Percentiles rank a stretch among this genome's conserved stretches.
Conservation (phyloP, 164 flowering plant genomes). For the Paratinospora sagittata region DNA sequence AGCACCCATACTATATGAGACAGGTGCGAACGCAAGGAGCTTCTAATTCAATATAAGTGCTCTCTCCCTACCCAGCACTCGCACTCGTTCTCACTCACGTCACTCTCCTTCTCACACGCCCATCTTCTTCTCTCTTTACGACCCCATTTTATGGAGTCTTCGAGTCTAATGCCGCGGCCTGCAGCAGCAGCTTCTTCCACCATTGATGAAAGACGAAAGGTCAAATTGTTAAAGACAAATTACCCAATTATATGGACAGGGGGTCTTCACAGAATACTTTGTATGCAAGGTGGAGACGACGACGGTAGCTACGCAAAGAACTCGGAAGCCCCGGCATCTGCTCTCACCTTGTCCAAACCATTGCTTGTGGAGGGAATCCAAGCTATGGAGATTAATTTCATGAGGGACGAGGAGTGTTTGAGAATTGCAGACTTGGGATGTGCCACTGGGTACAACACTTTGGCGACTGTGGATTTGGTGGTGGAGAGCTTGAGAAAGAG, state of each 20-base stretch:
- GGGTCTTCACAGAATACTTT: slow-evolving; percentile 32
- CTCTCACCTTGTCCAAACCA: slow-evolving; percentile 31
- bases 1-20: too few relatives aligned
- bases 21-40: too few relatives aligned
- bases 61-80: too few relatives aligned
- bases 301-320: slow-evolving; percentile 40
- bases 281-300: slow-evolving; percentile 44
- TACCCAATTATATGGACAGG: slow-evolving; percentile 12
- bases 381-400: slow-evolving; percentile 24
- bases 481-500: slow-evolving; percentile 23
- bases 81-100: too few relatives aligned
- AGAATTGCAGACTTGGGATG: slow-evolving; percentile 45
- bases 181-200: background rate
- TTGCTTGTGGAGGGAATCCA: slow-evolving; percentile 25
- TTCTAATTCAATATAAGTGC: too few relatives aligned
- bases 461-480: slow-evolving; percentile 33
- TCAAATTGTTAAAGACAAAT: background rate
- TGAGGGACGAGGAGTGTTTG: slow-evolving; percentile 12
- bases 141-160: too few relatives aligned
- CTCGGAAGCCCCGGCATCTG: slow-evolving; percentile 31
- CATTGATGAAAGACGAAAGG: background rate
- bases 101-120: too few relatives aligned
- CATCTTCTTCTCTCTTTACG: too few relatives aligned
- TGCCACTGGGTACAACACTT: slow-evolving; percentile 42
- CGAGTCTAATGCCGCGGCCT: too few relatives aligned